Evolutionary conservation across 1,284 basidiomycete species (phyloP).

Genomic region (Porphyrellus sp.): DNA sequence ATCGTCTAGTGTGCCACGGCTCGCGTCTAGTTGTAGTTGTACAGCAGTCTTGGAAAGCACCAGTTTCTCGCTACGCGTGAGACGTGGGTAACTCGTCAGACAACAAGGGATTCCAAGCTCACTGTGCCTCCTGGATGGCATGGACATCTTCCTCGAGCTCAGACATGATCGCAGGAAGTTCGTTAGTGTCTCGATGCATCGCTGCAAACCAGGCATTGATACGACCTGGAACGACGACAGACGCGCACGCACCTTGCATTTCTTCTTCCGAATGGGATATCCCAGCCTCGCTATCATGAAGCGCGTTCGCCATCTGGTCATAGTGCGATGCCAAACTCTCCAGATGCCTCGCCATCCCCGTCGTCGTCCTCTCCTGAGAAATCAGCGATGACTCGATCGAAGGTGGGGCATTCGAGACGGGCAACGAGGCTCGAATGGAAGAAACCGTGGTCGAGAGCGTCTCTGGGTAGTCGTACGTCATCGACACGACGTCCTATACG

Average conservation of each 20-base stretch:
- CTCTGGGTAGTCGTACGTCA: conserved; percentile 65
- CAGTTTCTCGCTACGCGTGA: conserved; percentile 43
- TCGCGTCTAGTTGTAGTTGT: conserved; percentile 47
- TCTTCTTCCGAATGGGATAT: conserved; percentile 65
- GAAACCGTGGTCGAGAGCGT: conserved; percentile 53
- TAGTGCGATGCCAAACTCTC: conserved; percentile 70
- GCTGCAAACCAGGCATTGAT: conserved; percentile 39
- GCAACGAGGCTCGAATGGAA: conserved; percentile 52
- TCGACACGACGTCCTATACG: conserved; percentile 54
- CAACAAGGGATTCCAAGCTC: conserved; percentile 26
- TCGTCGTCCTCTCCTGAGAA: conserved; percentile 54
- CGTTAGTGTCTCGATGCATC: conserved; percentile 74
- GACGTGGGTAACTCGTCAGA: conserved; percentile 1
- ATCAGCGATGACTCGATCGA: conserved; percentile 49
- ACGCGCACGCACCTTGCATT: conserved; percentile 50
- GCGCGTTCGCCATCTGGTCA: conserved; percentile 65
- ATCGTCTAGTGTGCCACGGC: conserved; percentile 52
- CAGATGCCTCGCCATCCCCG: conserved; percentile 66
- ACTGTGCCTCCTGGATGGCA: conserved; percentile 57
- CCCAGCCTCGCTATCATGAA: conserved; percentile 64
- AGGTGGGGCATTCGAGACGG: conserved; percentile 37
- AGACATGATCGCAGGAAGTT: conserved; percentile 66
- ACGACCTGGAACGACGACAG: background rate
- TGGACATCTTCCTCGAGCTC: conserved; percentile 61
- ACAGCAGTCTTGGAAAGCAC: conserved; percentile 41